phyloP scores from a whole-genome alignment of 305 asterid species.

The Fraxinus baroniana region DNA sequence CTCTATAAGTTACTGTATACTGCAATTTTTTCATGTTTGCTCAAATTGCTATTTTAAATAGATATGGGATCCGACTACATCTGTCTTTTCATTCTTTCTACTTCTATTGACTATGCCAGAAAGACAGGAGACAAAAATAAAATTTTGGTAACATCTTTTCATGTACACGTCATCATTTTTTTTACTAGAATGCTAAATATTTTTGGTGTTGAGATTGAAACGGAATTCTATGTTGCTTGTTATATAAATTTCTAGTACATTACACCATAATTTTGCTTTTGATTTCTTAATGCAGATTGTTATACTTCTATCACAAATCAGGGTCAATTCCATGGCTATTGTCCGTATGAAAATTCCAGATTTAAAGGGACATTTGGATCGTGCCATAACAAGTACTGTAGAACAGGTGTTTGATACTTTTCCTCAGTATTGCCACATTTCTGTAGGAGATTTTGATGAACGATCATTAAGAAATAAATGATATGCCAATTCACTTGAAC shows the following conservation, averaged over 20 bases:
- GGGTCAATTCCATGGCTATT: conserved; percentile 90
- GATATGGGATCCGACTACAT: neutral
- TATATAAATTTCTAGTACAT: neutral
- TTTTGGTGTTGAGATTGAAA: conserved; percentile 1
- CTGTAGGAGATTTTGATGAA: neutral
- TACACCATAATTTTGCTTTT: neutral
- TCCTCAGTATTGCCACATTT: neutral
- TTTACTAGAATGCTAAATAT: neutral
- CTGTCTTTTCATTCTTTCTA: neutral
- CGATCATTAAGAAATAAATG: neutral
- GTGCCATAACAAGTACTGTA: conserved; percentile 55
- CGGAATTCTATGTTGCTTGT: neutral
- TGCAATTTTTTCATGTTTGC: neutral
- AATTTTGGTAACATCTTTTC: neutral
- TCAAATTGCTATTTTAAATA: neutral
- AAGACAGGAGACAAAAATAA: neutral
- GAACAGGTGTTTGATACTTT: conserved; percentile 59
- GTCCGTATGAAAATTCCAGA: conserved; percentile 60
- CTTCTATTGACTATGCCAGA: neutral
- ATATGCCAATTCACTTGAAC: neutral
- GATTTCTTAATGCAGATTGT: conserved; percentile 52
- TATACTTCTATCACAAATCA: conserved; percentile 70
- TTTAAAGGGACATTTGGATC: conserved; percentile 36
- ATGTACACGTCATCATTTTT: neutral
- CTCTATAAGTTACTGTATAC: neutral